A percentile compares a stretch with the other conserved stretches of the same genome.
These are phyloP conservation scores for Corymbia citriodora DNA, from an alignment of 441 rosid species.

Conservation along the genomic window DNA sequence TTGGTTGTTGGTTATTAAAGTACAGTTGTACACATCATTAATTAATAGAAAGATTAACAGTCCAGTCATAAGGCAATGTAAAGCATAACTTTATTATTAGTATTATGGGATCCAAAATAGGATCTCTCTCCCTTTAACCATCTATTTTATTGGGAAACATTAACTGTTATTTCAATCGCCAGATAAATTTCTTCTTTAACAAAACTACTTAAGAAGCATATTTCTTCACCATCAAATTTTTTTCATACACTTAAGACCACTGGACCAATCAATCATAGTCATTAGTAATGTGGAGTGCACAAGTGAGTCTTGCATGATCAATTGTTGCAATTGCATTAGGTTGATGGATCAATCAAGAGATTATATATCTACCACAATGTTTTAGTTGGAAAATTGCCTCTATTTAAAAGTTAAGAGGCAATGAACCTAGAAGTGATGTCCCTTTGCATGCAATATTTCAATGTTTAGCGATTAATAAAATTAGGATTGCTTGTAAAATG, in stretches of 20 bases:
- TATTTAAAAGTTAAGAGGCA: not conserved
- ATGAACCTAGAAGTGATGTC: not conserved
- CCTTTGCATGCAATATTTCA: not conserved
- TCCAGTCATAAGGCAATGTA: too few species aligned
- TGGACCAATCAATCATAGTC: fast-evolving
- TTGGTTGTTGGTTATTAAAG: too few species aligned
- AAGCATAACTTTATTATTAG: too few species aligned
- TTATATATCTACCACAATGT: too few species aligned
- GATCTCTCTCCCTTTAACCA: not conserved
- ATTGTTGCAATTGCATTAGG: too few species aligned
- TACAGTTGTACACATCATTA: too few species aligned
- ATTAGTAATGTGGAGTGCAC: fast-evolving
- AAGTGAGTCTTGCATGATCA: not conserved
- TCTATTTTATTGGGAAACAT: fast-evolving
- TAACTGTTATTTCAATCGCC: not conserved
- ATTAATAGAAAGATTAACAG: too few species aligned
- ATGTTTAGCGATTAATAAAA: not conserved
- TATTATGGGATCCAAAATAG: too few species aligned
- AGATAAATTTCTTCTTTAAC: not conserved
- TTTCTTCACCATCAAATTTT: not conserved
- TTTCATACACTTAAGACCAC: not conserved
- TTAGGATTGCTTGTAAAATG: too few species aligned
- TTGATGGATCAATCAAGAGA: not conserved
- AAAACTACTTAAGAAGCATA: not conserved
- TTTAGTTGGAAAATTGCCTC: not conserved